A percentile compares a stretch with the other conserved stretches of the same genome.
Evolutionary conservation across 768 basidiomycete genomes (phyloP).

Genomic region (Leccinum broughii): DNA sequence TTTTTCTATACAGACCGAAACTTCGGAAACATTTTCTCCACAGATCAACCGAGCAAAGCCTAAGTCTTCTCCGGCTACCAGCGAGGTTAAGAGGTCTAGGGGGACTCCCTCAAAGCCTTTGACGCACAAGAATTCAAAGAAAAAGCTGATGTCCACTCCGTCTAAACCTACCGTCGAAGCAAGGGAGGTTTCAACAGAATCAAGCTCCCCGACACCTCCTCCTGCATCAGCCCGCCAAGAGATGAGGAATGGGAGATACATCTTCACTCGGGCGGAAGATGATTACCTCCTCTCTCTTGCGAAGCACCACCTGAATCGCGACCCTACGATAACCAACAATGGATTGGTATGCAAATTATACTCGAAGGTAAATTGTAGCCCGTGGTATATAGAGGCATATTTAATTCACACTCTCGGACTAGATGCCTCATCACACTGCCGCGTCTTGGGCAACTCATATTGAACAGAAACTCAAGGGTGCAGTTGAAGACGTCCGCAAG

Average conservation of each 20-base stretch:
- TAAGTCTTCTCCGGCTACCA: constrained; percentile 5
- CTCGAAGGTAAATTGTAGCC: constrained; percentile 43
- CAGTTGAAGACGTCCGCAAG: constrained; percentile 50
- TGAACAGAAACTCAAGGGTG: constrained; percentile 29
- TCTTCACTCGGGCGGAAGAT: constrained; percentile 52
- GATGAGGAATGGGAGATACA: constrained; percentile 35
- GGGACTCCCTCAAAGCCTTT: constrained; percentile 11
- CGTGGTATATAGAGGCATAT: not conserved
- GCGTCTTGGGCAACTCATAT: constrained; percentile 53
- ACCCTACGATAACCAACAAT: constrained; percentile 44
- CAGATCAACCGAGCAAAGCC: constrained; percentile 7
- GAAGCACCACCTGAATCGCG: constrained; percentile 45
- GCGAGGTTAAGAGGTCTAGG: constrained; percentile 3
- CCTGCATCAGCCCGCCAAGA: constrained; percentile 32
- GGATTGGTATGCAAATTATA: constrained; percentile 42
- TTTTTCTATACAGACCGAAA: constrained; percentile 16
- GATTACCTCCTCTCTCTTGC: constrained; percentile 49
- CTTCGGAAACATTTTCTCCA: constrained; percentile 1
- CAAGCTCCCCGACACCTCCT: constrained; percentile 49
- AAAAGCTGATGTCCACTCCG: not conserved
- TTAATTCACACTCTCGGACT: not conserved
- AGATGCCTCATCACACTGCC: constrained; percentile 63
- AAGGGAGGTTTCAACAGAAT: constrained; percentile 3
- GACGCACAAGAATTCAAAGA: constrained; percentile 12
- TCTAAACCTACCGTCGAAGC: not conserved